Evolutionary conservation across 164 flowering plant species (phyloP).

Genomic region (Piper longum): DNA sequence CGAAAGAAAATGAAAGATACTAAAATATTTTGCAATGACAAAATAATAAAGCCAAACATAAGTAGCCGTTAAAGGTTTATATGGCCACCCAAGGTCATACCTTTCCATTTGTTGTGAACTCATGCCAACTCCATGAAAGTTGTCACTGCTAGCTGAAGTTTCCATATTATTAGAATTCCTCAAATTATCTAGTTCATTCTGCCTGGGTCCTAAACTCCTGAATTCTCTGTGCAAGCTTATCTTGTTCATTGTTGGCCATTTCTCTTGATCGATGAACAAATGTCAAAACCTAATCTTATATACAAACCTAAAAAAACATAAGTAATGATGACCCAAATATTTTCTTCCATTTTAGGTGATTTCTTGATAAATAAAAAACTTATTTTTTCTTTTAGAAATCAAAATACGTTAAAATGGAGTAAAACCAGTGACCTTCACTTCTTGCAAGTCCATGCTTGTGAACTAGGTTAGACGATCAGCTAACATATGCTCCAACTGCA

Average conservation of each 20-base stretch:
- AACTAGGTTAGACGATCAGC: conserved; percentile 46
- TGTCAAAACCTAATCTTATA: conserved; percentile 54
- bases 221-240: conserved; percentile 72
- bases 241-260: conserved; percentile 58
- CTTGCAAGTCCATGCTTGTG: conserved; percentile 43
- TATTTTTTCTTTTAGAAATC: neutral
- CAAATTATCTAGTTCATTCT: conserved; percentile 45
- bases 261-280: conserved; percentile 90
- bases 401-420: neutral
- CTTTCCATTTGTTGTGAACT: conserved; percentile 42
- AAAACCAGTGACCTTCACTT: conserved; percentile 38
- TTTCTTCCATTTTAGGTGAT: neutral
- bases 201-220: conserved; percentile 84
- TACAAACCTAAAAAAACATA: neutral
- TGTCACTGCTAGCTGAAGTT: conserved; percentile 31
- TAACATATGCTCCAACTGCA: conserved; percentile 71
- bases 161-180: conserved; percentile 34
- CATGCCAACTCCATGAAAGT: conserved; percentile 28
- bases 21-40: neutral
- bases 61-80: neutral
- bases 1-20: neutral
- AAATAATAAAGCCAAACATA: neutral
- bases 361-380: no score
- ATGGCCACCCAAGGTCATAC: conserved; percentile 17
- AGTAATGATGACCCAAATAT: neutral